Percentiles rank a stretch among this genome's conserved stretches.
Evolutionary conservation across 2,329 filamentous ascomycete species (phyloP).

Genomic region (Colletotrichum nymphaeae): DNA sequence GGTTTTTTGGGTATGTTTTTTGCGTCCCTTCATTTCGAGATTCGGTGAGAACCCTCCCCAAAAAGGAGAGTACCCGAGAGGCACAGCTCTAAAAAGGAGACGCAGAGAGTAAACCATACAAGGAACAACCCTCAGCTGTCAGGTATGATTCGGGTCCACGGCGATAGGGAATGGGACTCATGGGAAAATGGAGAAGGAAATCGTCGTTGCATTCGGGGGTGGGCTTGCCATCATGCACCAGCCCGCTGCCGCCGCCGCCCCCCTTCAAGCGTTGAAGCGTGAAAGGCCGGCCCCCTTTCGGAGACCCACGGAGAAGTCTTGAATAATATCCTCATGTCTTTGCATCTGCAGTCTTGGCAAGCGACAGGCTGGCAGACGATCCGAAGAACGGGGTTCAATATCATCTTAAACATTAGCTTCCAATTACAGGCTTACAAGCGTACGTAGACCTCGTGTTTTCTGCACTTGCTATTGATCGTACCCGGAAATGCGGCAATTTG

Average conservation of each 20-base stretch:
- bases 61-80: background rate
- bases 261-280: background rate
- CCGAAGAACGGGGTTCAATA: background rate
- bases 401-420: background rate
- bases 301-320: conserved; percentile 30
- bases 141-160: background rate
- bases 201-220: background rate
- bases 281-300: background rate
- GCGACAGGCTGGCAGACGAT: conserved; percentile 4
- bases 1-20: background rate
- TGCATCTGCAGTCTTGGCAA: conserved; percentile 20
- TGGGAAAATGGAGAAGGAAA: background rate
- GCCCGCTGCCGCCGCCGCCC: too few relatives aligned
- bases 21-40: background rate
- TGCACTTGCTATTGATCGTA: background rate
- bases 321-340: conserved; percentile 35
- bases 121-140: conserved; percentile 15
- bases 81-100: background rate
- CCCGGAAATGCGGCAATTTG: conserved; percentile 11
- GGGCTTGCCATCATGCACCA: conserved; percentile 24
- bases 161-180: conserved; percentile 12
- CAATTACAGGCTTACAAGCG: background rate
- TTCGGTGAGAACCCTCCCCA: background rate
- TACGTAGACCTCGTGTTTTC: background rate
- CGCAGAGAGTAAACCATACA: background rate